These are phyloP conservation scores for Carpinus viminea DNA, from an alignment of 306 rosid genomes.

Conservation along the genomic window DNA sequence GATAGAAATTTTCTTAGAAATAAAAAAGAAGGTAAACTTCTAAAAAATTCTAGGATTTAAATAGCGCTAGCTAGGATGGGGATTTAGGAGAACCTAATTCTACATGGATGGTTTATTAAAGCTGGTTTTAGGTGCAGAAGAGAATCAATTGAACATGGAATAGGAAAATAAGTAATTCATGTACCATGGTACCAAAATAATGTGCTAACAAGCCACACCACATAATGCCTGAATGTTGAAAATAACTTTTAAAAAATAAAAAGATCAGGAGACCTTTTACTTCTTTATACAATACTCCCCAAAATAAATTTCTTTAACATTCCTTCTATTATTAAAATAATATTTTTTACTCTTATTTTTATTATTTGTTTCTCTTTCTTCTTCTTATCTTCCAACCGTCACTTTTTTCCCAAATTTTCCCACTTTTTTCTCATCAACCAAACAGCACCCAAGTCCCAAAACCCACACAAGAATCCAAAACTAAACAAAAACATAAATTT, in stretches of 20 bases:
- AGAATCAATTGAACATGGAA: neutral
- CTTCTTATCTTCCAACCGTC: too few relatives aligned
- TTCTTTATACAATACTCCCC: too few relatives aligned
- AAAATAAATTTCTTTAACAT: too few relatives aligned
- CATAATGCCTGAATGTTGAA: too few relatives aligned
- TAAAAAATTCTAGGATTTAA: too few relatives aligned
- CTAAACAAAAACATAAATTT: neutral
- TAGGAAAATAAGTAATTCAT: neutral
- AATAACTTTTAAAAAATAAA: neutral
- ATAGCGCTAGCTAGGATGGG: neutral
- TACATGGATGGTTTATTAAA: neutral
- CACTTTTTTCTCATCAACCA: neutral
- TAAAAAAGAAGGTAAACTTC: too few relatives aligned
- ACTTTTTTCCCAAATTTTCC: neutral
- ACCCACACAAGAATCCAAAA: neutral
- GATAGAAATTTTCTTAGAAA: too few relatives aligned
- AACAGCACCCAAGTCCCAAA: constrained; percentile 19
- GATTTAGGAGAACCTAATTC: neutral
- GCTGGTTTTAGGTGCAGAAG: neutral
- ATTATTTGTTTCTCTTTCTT: too few relatives aligned
- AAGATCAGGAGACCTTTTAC: neutral
- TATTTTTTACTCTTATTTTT: too few relatives aligned
- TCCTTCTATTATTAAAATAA: too few relatives aligned
- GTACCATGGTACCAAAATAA: neutral
- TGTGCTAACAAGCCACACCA: neutral